These are phyloP conservation scores for Huiozyma naganishii DNA, from an alignment of 805 yeast species.

Conservation along the genomic window DNA sequence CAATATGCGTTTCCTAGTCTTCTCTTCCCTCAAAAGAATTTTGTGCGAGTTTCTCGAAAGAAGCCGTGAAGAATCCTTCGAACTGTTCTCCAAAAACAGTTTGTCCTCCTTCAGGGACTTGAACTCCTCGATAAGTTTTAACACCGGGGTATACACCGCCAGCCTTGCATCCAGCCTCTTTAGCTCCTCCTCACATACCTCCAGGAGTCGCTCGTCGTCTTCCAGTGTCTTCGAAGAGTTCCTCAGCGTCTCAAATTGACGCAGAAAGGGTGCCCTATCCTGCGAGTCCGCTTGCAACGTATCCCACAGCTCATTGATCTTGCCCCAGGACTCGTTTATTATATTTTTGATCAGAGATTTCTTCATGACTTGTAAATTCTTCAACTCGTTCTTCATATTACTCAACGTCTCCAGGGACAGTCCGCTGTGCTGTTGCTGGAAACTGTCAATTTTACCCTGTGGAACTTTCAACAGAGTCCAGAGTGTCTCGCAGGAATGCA, in stretches of 20 bases:
- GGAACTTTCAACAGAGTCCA: slow-evolving; percentile 52
- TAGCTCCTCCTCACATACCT: slow-evolving; percentile 55
- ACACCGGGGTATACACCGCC: slow-evolving; percentile 41
- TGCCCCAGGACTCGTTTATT: slow-evolving; percentile 48
- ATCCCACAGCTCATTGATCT: slow-evolving; percentile 54
- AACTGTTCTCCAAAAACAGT: slow-evolving; percentile 49
- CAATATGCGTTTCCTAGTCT: slow-evolving; percentile 53
- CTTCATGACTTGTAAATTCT: slow-evolving; percentile 48
- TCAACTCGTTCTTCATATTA: slow-evolving; percentile 45
- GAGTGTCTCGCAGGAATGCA: slow-evolving; percentile 35
- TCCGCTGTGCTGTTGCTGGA: slow-evolving; percentile 33
- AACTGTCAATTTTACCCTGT: slow-evolving; percentile 29
- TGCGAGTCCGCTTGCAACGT: slow-evolving; percentile 45
- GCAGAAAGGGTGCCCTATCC: slow-evolving; percentile 39
- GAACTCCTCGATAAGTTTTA: slow-evolving; percentile 46
- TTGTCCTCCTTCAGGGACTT: slow-evolving; percentile 51
- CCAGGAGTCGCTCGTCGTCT: slow-evolving; percentile 50
- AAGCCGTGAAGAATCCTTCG: slow-evolving; percentile 72
- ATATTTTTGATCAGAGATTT: slow-evolving; percentile 56
- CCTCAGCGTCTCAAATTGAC: slow-evolving; percentile 14
- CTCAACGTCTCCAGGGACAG: slow-evolving; percentile 38
- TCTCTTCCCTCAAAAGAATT: slow-evolving; percentile 72
- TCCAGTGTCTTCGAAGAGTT: slow-evolving; percentile 17
- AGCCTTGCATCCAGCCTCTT: slow-evolving; percentile 38
- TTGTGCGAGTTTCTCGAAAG: slow-evolving; percentile 67